Evolutionary conservation across 352 stramenopile species (phyloP).

Genomic region (Phytopythium chamaehyphon): DNA sequence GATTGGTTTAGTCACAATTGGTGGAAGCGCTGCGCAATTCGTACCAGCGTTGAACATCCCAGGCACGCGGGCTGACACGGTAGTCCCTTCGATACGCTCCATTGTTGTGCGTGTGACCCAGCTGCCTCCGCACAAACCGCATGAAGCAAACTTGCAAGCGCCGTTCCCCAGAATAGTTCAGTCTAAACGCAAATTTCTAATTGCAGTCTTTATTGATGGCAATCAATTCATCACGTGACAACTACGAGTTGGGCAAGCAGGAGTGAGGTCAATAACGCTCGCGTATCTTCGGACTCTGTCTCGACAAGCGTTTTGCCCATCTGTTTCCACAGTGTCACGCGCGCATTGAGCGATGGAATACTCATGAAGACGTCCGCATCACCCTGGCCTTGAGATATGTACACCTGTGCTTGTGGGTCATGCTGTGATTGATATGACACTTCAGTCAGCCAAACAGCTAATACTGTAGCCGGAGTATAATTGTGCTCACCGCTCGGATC

Average conservation of each 20-base stretch:
- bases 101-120: conserved; percentile 9
- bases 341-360: conserved; percentile 69
- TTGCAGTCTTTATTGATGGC: no score
- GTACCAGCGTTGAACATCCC: conserved; percentile 36
- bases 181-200: not conserved
- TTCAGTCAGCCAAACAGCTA: no score
- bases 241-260: conserved; percentile 50
- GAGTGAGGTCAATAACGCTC: conserved; percentile 54
- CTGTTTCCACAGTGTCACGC: conserved; percentile 77
- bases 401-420: conserved; percentile 60
- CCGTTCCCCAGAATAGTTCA: not conserved
- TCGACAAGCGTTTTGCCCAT: conserved; percentile 73
- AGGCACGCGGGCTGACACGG: conserved; percentile 13
- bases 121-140: not conserved
- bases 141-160: not conserved
- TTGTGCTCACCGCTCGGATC: conserved; percentile 55
- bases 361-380: conserved; percentile 80
- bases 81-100: conserved; percentile 24
- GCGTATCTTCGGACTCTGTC: conserved; percentile 68
- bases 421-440: conserved; percentile 30
- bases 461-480: not conserved
- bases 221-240: conserved; percentile 8
- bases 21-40: not conserved
- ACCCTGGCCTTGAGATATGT: conserved; percentile 74
- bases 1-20: not conserved